phyloP scores from a whole-genome alignment of 176 grass and related monocot genomes.

The Avena atlantica region DNA sequence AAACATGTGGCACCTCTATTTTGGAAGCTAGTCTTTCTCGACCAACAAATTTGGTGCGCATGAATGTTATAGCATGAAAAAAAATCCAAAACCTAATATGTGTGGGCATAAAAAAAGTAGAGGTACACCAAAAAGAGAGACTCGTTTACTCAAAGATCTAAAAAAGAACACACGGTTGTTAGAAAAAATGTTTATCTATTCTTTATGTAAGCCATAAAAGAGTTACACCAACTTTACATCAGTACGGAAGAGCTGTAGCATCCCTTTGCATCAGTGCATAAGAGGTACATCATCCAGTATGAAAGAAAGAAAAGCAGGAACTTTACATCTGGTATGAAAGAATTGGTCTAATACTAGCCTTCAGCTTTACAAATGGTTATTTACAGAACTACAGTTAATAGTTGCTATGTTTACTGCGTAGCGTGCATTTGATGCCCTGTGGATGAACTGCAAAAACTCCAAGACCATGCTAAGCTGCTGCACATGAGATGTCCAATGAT shows the following conservation, averaged over 20 bases:
- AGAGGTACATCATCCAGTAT: conserved; percentile 3
- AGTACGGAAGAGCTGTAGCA: background rate
- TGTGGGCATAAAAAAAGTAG: background rate
- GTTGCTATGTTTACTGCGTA: background rate
- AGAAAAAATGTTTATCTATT: background rate
- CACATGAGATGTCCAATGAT: background rate
- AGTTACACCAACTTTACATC: background rate
- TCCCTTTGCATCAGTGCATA: background rate
- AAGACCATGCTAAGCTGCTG: background rate
- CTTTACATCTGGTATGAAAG: no score
- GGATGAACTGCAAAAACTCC: background rate
- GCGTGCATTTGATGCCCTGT: background rate
- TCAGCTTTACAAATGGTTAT: background rate
- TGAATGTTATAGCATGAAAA: background rate
- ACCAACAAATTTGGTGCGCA: background rate
- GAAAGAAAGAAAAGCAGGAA: background rate
- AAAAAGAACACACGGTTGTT: background rate
- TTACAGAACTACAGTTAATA: background rate
- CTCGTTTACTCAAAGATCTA: background rate
- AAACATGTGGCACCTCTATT: background rate
- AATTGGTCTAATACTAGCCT: no score
- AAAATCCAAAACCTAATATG: background rate
- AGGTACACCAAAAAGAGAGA: background rate
- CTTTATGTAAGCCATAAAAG: background rate
- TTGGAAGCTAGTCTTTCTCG: background rate